Evolutionary conservation across 2,329 filamentous ascomycete species (phyloP).

Genomic region (Dothideomycetidae sp.): DNA sequence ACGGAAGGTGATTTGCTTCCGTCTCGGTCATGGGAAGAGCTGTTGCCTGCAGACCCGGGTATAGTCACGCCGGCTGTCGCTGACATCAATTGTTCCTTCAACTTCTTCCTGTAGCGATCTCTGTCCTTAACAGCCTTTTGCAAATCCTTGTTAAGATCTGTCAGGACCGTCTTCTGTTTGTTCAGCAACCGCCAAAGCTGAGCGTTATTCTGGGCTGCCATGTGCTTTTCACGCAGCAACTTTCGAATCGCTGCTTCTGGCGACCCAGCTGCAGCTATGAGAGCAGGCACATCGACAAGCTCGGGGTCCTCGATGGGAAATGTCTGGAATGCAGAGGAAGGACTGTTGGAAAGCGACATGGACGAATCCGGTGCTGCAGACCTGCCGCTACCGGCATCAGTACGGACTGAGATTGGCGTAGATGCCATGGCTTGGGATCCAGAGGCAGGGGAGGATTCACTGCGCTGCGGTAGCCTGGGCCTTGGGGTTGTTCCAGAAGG

Average conservation of each 20-base stretch:
- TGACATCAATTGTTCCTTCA: conserved; percentile 56
- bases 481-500: conserved; percentile 12
- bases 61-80: conserved; percentile 22
- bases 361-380: conserved; percentile 88
- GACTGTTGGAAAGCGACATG: conserved; percentile 44
- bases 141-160: conserved; percentile 87
- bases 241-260: conserved; percentile 80
- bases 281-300: conserved; percentile 58
- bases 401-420: conserved; percentile 18
- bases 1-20: conserved; percentile 17
- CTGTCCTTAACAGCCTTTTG: conserved; percentile 87
- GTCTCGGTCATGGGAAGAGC: conserved; percentile 14
- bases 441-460: conserved; percentile 10
- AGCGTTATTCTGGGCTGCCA: conserved; percentile 73
- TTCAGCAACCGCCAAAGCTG: conserved; percentile 93
- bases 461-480: conserved; percentile 7
- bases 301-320: conserved; percentile 45
- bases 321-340: conserved; percentile 36
- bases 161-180: conserved; percentile 86
- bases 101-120: conserved; percentile 78
- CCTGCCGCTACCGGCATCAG: conserved; percentile 32
- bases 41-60: conserved; percentile 12
- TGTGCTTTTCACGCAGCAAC: conserved; percentile 80
- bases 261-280: conserved; percentile 75
- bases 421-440: conserved; percentile 13